phyloP scores from a whole-genome alignment of 2,329 filamentous ascomycete genomes.

The Graphiopsis chlorocephala region DNA sequence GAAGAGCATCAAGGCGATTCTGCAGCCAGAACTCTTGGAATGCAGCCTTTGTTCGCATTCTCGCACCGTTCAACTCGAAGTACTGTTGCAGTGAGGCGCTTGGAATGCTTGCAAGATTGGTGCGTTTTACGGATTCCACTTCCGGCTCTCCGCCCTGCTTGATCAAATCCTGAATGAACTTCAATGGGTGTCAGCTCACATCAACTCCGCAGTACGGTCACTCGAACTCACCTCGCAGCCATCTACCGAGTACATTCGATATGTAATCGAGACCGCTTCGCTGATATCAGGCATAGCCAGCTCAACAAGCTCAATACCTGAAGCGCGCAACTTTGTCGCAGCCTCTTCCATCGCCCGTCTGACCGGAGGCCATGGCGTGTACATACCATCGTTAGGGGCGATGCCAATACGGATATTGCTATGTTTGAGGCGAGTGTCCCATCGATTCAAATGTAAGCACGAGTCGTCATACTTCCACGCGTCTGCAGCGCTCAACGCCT shows the following conservation, averaged over 20 bases:
- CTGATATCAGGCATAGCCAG: conserved; percentile 21
- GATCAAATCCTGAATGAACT: conserved; percentile 18
- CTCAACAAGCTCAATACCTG: conserved; percentile 21
- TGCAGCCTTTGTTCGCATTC: conserved; percentile 16
- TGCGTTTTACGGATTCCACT: conserved; percentile 23
- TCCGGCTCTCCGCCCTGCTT: conserved; percentile 21
- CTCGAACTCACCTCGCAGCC: background rate
- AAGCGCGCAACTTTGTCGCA: conserved; percentile 17
- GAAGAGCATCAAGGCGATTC: conserved; percentile 53
- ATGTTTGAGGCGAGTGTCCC: conserved; percentile 16
- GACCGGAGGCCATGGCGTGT: conserved; percentile 24
- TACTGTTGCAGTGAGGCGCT: conserved; percentile 20
- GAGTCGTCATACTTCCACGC: conserved; percentile 26
- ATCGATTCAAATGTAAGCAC: conserved; percentile 27
- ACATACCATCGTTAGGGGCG: conserved; percentile 23
- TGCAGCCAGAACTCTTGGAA: conserved; percentile 20
- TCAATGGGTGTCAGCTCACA: background rate
- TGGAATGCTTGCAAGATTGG: conserved; percentile 24
- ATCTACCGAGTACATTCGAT: conserved; percentile 19
- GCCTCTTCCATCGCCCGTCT: conserved; percentile 21
- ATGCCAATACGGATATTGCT: conserved; percentile 24
- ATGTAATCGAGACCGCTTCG: conserved; percentile 18
- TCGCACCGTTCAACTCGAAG: conserved; percentile 20
- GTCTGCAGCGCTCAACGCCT: conserved; percentile 21
- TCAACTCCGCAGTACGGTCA: background rate